These are phyloP conservation scores for Yarrowia sp. DNA, from an alignment of 805 yeast genomes.

Conservation along the genomic window DNA sequence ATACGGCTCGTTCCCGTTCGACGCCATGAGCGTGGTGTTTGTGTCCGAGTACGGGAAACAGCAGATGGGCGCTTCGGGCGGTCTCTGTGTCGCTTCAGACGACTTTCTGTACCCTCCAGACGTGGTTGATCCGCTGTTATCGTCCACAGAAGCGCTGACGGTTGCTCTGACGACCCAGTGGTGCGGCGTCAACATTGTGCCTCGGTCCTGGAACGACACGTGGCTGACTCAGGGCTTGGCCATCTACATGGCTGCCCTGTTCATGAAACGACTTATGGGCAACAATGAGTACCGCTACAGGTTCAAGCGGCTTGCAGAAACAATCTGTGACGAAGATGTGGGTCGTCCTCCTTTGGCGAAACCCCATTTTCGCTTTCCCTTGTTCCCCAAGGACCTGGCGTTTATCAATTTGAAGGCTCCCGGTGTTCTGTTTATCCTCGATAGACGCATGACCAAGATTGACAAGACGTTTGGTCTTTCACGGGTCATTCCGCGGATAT, in stretches of 20 bases:
- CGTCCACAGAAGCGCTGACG: conserved; percentile 70
- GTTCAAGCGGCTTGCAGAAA: conserved; percentile 68
- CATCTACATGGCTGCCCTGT: conserved; percentile 78
- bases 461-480: conserved; percentile 92
- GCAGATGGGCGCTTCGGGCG: conserved; percentile 68
- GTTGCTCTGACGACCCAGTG: conserved; percentile 84
- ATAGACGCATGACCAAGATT: conserved; percentile 92
- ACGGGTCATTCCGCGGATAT: conserved; percentile 88
- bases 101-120: conserved; percentile 72
- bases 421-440: conserved; percentile 79
- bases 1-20: conserved; percentile 91
- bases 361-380: conserved; percentile 71
- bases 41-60: conserved; percentile 60
- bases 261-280: conserved; percentile 77
- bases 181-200: conserved; percentile 91
- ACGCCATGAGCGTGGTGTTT: conserved; percentile 78
- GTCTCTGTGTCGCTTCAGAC: conserved; percentile 68
- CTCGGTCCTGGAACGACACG: conserved; percentile 74
- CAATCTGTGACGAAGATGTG: conserved; percentile 74
- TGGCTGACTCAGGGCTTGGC: conserved; percentile 93
- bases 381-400: conserved; percentile 64
- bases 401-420: conserved; percentile 86
- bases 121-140: conserved; percentile 77
- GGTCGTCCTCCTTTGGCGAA: conserved; percentile 79
- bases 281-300: conserved; percentile 78